A percentile compares a stretch with the other conserved stretches of the same genome.
These are phyloP conservation scores for Zasmidium citrigriseum DNA, from an alignment of 2,329 filamentous ascomycete species.

Conservation along the genomic window DNA sequence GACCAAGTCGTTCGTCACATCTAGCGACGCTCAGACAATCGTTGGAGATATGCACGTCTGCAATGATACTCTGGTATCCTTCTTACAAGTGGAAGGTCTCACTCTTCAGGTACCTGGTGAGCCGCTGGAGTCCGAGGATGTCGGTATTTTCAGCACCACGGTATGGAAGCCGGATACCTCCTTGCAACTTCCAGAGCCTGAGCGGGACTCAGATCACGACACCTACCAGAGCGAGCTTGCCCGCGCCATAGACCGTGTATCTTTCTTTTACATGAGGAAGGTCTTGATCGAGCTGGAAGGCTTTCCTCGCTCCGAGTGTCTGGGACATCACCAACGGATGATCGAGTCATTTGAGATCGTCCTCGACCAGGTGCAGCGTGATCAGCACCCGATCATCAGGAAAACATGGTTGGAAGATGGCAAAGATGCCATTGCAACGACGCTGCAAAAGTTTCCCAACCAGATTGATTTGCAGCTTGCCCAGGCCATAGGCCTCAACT, in stretches of 20 bases:
- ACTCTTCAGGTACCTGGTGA: conserved; percentile 18
- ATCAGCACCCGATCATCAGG: no score
- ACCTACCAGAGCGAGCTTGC: no score
- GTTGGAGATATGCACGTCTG: conserved; percentile 24
- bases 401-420: no score
- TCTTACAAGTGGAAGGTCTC: conserved; percentile 22
- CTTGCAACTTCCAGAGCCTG: no score
- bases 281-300: no score
- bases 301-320: no score
- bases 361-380: no score
- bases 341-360: no score
- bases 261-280: conserved; percentile 16
- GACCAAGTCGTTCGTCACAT: conserved; percentile 20
- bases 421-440: no score
- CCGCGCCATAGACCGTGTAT: conserved; percentile 18
- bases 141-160: conserved; percentile 14
- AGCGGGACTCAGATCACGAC: no score
- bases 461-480: neutral
- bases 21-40: conserved; percentile 14
- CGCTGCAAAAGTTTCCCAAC: neutral
- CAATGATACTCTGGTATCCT: conserved; percentile 15
- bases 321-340: no score
- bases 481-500: conserved; percentile 31
- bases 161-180: conserved; percentile 17
- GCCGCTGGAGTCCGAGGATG: conserved; percentile 14